A percentile compares a stretch with the other conserved stretches of the same genome.
These are phyloP conservation scores for Leccinum ochraceum DNA, from an alignment of 768 basidiomycete genomes.

Conservation along the genomic window DNA sequence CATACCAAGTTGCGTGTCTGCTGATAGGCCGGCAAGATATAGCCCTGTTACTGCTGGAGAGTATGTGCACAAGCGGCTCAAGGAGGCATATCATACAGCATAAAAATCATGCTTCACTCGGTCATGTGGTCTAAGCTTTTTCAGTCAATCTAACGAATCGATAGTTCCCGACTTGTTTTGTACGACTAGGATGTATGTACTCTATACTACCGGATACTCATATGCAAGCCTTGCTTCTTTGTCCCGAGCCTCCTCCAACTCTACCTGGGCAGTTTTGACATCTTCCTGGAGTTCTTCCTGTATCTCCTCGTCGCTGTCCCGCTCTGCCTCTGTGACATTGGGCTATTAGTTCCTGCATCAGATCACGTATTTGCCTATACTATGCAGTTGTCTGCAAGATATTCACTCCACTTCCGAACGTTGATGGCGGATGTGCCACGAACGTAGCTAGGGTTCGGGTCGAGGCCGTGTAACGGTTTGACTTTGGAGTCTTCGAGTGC, in stretches of 20 bases:
- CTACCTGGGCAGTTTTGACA: slow-evolving; percentile 21
- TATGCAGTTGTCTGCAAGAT: no score
- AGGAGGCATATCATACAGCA: slow-evolving; percentile 39
- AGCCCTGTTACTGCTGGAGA: slow-evolving; percentile 77
- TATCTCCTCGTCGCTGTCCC: slow-evolving; percentile 44
- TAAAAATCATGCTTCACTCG: not conserved
- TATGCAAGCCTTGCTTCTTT: slow-evolving; percentile 25
- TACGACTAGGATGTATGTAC: not conserved
- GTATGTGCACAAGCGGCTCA: slow-evolving; percentile 73
- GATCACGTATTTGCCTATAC: slow-evolving; percentile 16
- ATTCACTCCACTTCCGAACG: no score
- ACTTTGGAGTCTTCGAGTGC: no score
- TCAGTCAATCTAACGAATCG: no score
- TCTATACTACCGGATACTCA: slow-evolving; percentile 29
- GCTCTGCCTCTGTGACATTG: slow-evolving; percentile 45
- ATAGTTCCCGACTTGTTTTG: no score
- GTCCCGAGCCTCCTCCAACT: slow-evolving; percentile 22
- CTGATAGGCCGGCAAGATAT: slow-evolving; percentile 63
- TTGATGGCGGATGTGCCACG: no score
- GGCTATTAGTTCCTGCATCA: slow-evolving; percentile 44
- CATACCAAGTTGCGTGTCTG: slow-evolving; percentile 50
- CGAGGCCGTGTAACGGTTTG: no score
- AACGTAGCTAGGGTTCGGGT: no score
- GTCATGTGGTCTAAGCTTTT: not conserved
- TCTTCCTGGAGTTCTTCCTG: slow-evolving; percentile 45